phyloP scores from a whole-genome alignment of 2,329 filamentous ascomycete species.

The Bipolaris gigantea region DNA sequence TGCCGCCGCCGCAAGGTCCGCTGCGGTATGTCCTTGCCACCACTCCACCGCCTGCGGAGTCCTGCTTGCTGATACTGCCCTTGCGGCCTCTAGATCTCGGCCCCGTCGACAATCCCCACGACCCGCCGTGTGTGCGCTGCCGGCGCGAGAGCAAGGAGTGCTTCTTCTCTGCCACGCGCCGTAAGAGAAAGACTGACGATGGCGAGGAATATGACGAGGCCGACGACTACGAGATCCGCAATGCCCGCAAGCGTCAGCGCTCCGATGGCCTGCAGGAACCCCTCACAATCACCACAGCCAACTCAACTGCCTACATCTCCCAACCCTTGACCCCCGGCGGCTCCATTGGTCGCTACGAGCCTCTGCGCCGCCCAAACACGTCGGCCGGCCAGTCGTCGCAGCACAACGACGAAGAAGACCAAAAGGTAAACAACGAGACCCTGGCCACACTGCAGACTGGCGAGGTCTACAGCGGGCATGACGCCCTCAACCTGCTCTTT shows the following conservation, averaged over 20 bases:
- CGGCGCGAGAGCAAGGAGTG: slow-evolving; percentile 94
- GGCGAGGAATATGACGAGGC: slow-evolving; percentile 50
- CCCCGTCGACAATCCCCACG: slow-evolving; percentile 83
- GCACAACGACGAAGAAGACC: slow-evolving; percentile 54
- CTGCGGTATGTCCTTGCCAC: slow-evolving; percentile 49
- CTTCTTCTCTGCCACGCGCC: slow-evolving; percentile 90
- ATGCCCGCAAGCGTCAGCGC: slow-evolving; percentile 70
- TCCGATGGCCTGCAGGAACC: slow-evolving; percentile 48
- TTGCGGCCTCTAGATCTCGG: slow-evolving; percentile 32
- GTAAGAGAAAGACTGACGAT: slow-evolving; percentile 76
- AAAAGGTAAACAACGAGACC: slow-evolving; percentile 62
- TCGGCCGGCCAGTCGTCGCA: slow-evolving; percentile 24
- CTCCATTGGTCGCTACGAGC: slow-evolving; percentile 66
- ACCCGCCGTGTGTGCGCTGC: slow-evolving; percentile 91
- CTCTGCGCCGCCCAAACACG: slow-evolving; percentile 63
- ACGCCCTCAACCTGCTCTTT: slow-evolving; percentile 87
- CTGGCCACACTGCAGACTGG: slow-evolving; percentile 61
- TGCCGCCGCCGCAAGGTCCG: slow-evolving; percentile 61
- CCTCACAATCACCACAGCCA: slow-evolving; percentile 22
- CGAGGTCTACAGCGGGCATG: slow-evolving; percentile 86
- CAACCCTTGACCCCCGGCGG: slow-evolving; percentile 68
- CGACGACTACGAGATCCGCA: slow-evolving; percentile 69
- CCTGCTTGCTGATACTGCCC: slow-evolving; percentile 38
- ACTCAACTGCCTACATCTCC: slow-evolving; percentile 31
- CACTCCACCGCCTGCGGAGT: slow-evolving; percentile 4